Conservation (phyloP, 116 monocot species). For the Phalaenopsis hybrid region DNA sequence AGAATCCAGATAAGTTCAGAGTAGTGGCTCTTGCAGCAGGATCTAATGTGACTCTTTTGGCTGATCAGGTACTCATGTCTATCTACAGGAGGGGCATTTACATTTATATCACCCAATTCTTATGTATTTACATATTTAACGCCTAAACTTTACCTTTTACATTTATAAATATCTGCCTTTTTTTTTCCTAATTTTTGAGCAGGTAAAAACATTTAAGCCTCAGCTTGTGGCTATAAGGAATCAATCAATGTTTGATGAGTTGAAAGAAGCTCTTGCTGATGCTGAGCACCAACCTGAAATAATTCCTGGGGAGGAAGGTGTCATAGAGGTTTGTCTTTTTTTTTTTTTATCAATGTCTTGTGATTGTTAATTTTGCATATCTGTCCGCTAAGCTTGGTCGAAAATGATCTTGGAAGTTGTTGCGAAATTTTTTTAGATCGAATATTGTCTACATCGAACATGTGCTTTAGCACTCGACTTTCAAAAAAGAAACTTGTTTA, state of each 20-base stretch:
- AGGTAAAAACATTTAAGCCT: slow-evolving; percentile 90
- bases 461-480: too few species aligned
- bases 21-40: slow-evolving; percentile 97
- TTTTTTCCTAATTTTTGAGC: slow-evolving; percentile 6
- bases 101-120: not conserved
- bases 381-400: too few species aligned
- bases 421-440: too few species aligned
- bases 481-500: too few species aligned
- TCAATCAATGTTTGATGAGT: slow-evolving; percentile 61
- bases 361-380: not conserved
- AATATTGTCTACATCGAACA: too few species aligned
- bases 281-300: slow-evolving; percentile 78
- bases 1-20: slow-evolving; percentile 90
- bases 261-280: slow-evolving; percentile 88
- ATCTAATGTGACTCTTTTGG: slow-evolving; percentile 91
- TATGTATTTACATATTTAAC: too few species aligned
- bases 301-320: slow-evolving; percentile 89
- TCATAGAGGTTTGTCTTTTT: slow-evolving; percentile 55
- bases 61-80: slow-evolving; percentile 60
- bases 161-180: not conserved
- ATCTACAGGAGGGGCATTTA: too few species aligned
- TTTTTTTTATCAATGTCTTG: not conserved
- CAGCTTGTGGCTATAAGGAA: slow-evolving; percentile 85
- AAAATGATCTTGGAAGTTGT: too few species aligned
- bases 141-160: too few species aligned